Evolutionary conservation across 441 rosid species (phyloP), one percentile per base, ranked within the genome.

Genomic region (Hypseocharis bilobata): DNA sequence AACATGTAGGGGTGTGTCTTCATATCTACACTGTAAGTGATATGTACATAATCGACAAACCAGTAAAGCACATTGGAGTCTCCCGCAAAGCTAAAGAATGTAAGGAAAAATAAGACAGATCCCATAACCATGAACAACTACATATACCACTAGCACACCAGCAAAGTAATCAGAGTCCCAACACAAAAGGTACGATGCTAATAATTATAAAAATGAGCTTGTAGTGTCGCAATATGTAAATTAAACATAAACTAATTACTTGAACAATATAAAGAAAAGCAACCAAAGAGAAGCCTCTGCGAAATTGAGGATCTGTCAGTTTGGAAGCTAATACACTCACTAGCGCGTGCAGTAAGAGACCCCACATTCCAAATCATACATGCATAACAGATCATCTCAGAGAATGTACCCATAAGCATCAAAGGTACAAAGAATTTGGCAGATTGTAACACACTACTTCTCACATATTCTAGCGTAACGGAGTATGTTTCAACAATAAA

Each of bases 391-490:
- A 23, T 23, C 55, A 36, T 17, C 55, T 20, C 22, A 14, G 7
- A 28, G 27, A 0, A 36, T 36, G 11, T 22, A 14, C 13, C 16
- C 47, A 0, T 40, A 40, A 40, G 6, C 6, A 51, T 51, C 26
- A 0, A 51, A 22, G 3, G 57, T 51, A 7, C n/a, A 42, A n/a
- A 42, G 49, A 42, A 42, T 4, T n/a, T 1, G 17, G 45, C 45
- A 38, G 45, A 38, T 38, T 38, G 54, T 17, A 47, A 47, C 22
- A 47, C 4, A n/a, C 7, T 17, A 38, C 45, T 38, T 49, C 55
- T 26, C 72, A 69, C 66, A 49, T 55, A 30, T 42, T 11, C 6
- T 8, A 14, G 22, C 58, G 29, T 17, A 30, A 26, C 27, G 30
- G 61, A 14, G 26, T 32, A 64, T 62, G 25, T 28, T 10, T 40